Conservation (phyloP, 2,329 filamentous ascomycete genomes). For the Sarocladium brachiariae region DNA sequence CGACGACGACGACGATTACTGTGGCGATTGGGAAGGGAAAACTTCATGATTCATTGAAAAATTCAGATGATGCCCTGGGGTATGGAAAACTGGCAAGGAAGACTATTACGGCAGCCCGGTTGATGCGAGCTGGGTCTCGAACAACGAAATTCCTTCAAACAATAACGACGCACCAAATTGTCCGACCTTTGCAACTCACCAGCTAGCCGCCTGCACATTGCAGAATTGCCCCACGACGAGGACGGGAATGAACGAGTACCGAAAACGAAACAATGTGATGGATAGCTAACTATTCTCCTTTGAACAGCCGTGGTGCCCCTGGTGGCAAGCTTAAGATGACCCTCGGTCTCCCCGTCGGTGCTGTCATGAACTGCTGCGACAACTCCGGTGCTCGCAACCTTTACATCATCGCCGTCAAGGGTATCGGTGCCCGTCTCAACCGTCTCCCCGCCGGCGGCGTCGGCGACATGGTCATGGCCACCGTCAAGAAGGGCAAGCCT, state of each 20-base stretch:
- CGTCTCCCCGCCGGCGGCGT: constrained; percentile 94
- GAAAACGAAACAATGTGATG: not conserved
- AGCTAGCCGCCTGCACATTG: not conserved
- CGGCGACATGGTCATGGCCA: constrained; percentile 99
- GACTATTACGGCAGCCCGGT: too few species aligned
- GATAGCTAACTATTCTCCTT: not conserved
- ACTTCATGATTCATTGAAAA: too few species aligned
- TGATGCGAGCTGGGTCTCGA: not conserved
- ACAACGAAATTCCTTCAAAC: not conserved
- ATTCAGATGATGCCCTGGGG: not conserved
- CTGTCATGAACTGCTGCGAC: constrained; percentile 99
- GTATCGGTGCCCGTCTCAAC: constrained; percentile 95
- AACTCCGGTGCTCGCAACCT: constrained; percentile 98
- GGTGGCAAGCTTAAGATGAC: constrained; percentile 99
- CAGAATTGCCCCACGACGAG: not conserved
- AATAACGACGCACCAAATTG: too few species aligned
- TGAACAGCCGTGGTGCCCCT: constrained; percentile 71
- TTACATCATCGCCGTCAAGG: constrained; percentile 99
- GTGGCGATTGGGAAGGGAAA: too few species aligned
- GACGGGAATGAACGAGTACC: not conserved
- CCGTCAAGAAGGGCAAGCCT: constrained; percentile 99
- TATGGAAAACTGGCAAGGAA: not conserved
- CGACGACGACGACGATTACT: not conserved
- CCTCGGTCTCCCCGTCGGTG: constrained; percentile 99
- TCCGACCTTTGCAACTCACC: not conserved